Evolutionary conservation across 208 protist species (phyloP), one percentile per base, ranked within the genome.

Genomic region (Trichomonas vaginalis): DNA sequence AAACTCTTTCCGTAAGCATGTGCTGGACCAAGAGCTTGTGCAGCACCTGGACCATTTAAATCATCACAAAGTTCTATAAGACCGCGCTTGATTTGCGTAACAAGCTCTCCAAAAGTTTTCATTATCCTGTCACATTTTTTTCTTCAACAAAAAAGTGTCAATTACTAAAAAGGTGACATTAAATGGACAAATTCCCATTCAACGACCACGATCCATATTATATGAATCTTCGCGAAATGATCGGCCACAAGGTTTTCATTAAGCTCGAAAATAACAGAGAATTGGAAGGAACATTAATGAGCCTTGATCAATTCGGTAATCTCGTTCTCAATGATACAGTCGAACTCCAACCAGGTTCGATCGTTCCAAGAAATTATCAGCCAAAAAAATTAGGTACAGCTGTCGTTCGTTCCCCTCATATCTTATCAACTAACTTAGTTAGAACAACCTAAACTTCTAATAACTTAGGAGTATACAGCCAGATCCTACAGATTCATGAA

Each of bases 61-160:
- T 90, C 82, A 32, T 27, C 3, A 21, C 42, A 90, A 35, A 90
- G 42, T 12, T 90, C 42, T 23, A 48, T 8, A 35, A 90, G 42
- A 0, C 42, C 82, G 10, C 42, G 37, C 32, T 90, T 90, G 42
- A 90, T 90, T 35, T 90, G 82, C n/a, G 82, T 90, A 48, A 90
- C 82, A 23, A 90, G n/a, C 32, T 90, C 82, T n/a, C 82, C 82
- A 90, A 90, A 90, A 48, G 82, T 90, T n/a, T 90, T 48, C 82
- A 90, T 90, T 21, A 56, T 8, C 49, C 15, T 56, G 49, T 56
- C 49, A 56, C 49, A 21, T 56, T 56, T 56, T 21, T 56, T 15
- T 21, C 8, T 56, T 56, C 49, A 56, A n/a, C n/a, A n/a, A n/a
- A n/a, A n/a, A n/a, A n/a, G n/a, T n/a, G n/a, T n/a, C n/a, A n/a